Conservation (phyloP, 306 rosid genomes). For the Rosa persica region DNA sequence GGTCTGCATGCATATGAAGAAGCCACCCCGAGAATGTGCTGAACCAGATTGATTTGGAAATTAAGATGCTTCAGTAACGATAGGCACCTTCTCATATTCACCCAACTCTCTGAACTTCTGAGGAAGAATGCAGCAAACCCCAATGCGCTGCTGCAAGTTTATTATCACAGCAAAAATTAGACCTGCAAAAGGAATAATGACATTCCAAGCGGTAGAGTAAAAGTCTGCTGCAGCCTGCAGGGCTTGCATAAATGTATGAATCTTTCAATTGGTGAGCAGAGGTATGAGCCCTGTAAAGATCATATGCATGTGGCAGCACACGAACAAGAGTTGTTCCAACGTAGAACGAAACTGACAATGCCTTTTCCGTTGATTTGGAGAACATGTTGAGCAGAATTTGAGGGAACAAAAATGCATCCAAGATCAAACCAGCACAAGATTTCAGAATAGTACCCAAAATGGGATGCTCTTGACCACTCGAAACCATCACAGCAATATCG, state of each 20-base stretch:
- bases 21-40: not conserved
- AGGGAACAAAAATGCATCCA: conserved; percentile 6
- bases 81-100: conserved; percentile 39
- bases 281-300: conserved; percentile 39
- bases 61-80: conserved; percentile 24
- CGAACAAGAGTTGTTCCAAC: conserved; percentile 37
- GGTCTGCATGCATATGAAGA: not conserved
- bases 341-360: not conserved
- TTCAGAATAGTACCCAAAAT: not conserved
- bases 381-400: conserved; percentile 25
- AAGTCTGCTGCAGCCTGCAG: conserved; percentile 38
- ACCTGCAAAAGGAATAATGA: conserved; percentile 42
- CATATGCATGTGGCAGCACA: conserved; percentile 57
- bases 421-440: not conserved
- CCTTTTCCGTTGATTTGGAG: conserved; percentile 11
- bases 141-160: conserved; percentile 55
- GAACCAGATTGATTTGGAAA: not conserved
- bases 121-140: conserved; percentile 42
- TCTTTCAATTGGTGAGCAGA: conserved; percentile 10
- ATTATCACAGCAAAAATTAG: conserved; percentile 40
- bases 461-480: conserved; percentile 16
- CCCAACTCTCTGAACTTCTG: conserved; percentile 22
- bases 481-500: conserved; percentile 33
- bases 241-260: conserved; percentile 44
- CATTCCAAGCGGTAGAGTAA: conserved; percentile 53